phyloP scores from a whole-genome alignment of 805 yeast species.

The Spathaspora passalidarum region DNA sequence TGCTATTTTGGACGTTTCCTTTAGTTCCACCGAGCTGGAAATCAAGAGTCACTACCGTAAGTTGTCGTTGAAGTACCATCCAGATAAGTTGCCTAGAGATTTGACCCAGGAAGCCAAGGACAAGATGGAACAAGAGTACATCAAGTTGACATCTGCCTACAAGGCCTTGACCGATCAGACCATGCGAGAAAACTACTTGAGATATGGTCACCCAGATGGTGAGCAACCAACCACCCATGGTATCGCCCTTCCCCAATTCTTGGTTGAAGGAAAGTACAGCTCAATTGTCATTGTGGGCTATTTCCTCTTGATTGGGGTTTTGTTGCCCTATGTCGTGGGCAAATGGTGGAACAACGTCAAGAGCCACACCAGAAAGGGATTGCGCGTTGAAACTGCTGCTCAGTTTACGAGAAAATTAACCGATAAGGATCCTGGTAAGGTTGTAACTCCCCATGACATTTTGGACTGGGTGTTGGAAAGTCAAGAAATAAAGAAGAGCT shows the following conservation, averaged over 20 bases:
- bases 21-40: constrained; percentile 66
- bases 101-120: constrained; percentile 53
- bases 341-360: constrained; percentile 88
- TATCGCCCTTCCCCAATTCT: constrained; percentile 88
- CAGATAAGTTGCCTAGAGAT: constrained; percentile 80
- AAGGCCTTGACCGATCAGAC: constrained; percentile 90
- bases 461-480: constrained; percentile 60
- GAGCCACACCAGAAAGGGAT: constrained; percentile 75
- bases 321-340: constrained; percentile 79
- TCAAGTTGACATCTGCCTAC: constrained; percentile 85
- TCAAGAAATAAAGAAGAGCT: constrained; percentile 53
- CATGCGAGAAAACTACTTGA: constrained; percentile 74
- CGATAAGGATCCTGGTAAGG: constrained; percentile 69
- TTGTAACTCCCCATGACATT: constrained; percentile 56
- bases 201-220: constrained; percentile 98
- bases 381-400: constrained; percentile 82
- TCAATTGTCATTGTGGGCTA: constrained; percentile 61
- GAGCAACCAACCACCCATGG: constrained; percentile 90
- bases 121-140: constrained; percentile 71
- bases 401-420: constrained; percentile 66
- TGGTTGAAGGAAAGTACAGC: constrained; percentile 80
- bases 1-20: constrained; percentile 72
- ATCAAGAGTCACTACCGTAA: constrained; percentile 82
- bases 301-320: constrained; percentile 67
- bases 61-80: constrained; percentile 85